These are phyloP conservation scores for Nakaseomyces nivariensis DNA, from an alignment of 1,139 yeast genomes.

Conservation along the genomic window DNA sequence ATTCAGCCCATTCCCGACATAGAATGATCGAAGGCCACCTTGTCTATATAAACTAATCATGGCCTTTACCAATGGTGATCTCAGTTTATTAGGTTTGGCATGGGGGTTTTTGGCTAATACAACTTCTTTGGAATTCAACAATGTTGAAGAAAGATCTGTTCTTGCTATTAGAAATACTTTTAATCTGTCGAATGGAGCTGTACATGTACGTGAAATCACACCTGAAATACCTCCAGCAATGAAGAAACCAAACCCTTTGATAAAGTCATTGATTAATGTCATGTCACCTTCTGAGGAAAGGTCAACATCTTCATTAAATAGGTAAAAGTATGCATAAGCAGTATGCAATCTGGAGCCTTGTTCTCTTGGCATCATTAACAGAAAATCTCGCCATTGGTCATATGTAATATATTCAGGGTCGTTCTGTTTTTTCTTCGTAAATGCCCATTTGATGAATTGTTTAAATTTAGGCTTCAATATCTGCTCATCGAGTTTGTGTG, in stretches of 20 bases:
- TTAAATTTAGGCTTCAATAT: slow-evolving; percentile 8
- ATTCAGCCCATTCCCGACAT: slow-evolving; percentile 91
- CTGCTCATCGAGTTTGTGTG: slow-evolving; percentile 2
- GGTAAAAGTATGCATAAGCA: slow-evolving; percentile 53
- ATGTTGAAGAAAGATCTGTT: slow-evolving; percentile 66
- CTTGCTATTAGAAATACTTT: slow-evolving; percentile 91
- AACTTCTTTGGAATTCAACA: slow-evolving; percentile 46
- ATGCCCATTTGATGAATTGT: slow-evolving; percentile 29
- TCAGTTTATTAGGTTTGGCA: slow-evolving; percentile 33
- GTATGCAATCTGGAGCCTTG: slow-evolving; percentile 64
- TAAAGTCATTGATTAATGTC: slow-evolving; percentile 64
- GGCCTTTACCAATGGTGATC: slow-evolving; percentile 71
- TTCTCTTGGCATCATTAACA: slow-evolving; percentile 71
- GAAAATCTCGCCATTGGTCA: slow-evolving; percentile 77
- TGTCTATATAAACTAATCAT: slow-evolving; percentile 73
- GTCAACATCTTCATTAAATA: slow-evolving; percentile 70
- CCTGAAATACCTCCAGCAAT: slow-evolving; percentile 94
- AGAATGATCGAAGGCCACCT: slow-evolving; percentile 81
- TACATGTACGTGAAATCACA: slow-evolving; percentile 91
- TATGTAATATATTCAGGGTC: slow-evolving; percentile 50
- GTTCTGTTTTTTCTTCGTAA: slow-evolving; percentile 52
- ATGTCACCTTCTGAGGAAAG: slow-evolving; percentile 82
- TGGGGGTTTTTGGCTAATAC: slow-evolving; percentile 34
- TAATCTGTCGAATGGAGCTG: slow-evolving; percentile 93
- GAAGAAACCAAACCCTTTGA: slow-evolving; percentile 82